Evolutionary conservation across 371 early-diverging fungal genomes (phyloP), one percentile per base, ranked within the genome.

Genomic region (Mycotypha africana): DNA sequence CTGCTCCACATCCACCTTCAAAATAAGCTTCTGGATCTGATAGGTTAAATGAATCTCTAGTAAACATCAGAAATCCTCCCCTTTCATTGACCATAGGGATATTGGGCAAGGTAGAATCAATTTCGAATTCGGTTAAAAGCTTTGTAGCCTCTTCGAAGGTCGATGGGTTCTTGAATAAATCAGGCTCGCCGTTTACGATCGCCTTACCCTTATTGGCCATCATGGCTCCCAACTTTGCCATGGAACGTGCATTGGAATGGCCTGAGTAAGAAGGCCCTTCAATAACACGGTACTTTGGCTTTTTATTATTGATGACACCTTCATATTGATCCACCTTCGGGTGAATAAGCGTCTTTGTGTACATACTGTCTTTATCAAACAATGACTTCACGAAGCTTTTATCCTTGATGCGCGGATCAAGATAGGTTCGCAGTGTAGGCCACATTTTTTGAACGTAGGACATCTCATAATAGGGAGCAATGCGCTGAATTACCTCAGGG

Each of bases 191-290:
- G 2, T 39, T 34, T 23, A 54, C 58, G 16, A 76, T 50, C 0
- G 82, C 61, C 17, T 65, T 42, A 9, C 88, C 88, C n/a, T 63
- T 49, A 51, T 84, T 84, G 11, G 82, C 81, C 78, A 86, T 72
- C 49, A 84, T 67, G 12, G 84, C 79, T 19, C 75, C 81, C 19
- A 86, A 51, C 41, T 70, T 74, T 2, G 78, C 86, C n/a, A 85
- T 79, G 25, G 81, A 79, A 37, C 65, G 62, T 9, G 83, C 74
- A 46, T 82, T 83, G 4, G 86, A 71, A 47, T 68, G 68, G 22
- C 79, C 72, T 12, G 70, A 65, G 58, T 62, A 69, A 21, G 64
- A 36, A 4, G 68, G 64, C 4, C 39, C 51, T 42, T 67, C 64
- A n/a, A 58, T 25, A 1, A 37, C 43, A 26, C 65, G 36, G 12